Percentiles rank a stretch among this genome's conserved stretches.
Evolutionary conservation across 2,329 filamentous ascomycete genomes (phyloP).

Genomic region (Cercospora citrullina): DNA sequence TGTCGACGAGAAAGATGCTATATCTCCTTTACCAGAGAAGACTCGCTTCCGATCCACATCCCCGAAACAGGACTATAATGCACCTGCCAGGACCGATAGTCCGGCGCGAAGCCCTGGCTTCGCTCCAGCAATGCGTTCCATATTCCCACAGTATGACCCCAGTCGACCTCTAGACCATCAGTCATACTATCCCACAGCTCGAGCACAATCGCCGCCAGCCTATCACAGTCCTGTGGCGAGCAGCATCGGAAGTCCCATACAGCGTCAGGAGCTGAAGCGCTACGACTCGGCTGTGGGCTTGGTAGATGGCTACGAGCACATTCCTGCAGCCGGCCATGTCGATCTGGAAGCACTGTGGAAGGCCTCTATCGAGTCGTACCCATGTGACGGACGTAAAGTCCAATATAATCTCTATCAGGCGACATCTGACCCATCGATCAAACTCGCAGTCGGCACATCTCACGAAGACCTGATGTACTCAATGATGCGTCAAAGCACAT

Average conservation of each 20-base stretch:
- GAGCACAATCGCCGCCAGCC: conserved; percentile 62
- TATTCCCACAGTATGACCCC: conserved; percentile 75
- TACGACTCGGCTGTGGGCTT: conserved; percentile 35
- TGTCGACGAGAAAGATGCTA: conserved; percentile 26
- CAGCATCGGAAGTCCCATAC: conserved; percentile 49
- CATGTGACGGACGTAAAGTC: conserved; percentile 32
- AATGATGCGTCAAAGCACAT: conserved; percentile 25
- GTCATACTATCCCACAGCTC: conserved; percentile 64
- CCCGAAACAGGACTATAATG: conserved; percentile 5
- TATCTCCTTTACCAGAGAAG: conserved; percentile 32
- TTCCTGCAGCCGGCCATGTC: conserved; percentile 30
- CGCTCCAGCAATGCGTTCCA: conserved; percentile 61
- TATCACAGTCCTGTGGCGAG: conserved; percentile 59
- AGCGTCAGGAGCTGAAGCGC: conserved; percentile 24
- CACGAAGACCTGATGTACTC: conserved; percentile 31
- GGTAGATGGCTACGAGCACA: conserved; percentile 36
- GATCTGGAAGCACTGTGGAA: conserved; percentile 36
- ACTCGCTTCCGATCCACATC: conserved; percentile 24
- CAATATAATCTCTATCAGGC: conserved; percentile 33
- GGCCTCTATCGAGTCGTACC: conserved; percentile 29
- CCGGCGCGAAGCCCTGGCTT: conserved; percentile 10
- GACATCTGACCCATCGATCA: conserved; percentile 17
- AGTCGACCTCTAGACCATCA: conserved; percentile 66
- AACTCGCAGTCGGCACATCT: conserved; percentile 30
- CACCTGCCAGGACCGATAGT: background rate